Conservation (phyloP, 2,329 filamentous ascomycete genomes). For the Camillea tinctor region DNA sequence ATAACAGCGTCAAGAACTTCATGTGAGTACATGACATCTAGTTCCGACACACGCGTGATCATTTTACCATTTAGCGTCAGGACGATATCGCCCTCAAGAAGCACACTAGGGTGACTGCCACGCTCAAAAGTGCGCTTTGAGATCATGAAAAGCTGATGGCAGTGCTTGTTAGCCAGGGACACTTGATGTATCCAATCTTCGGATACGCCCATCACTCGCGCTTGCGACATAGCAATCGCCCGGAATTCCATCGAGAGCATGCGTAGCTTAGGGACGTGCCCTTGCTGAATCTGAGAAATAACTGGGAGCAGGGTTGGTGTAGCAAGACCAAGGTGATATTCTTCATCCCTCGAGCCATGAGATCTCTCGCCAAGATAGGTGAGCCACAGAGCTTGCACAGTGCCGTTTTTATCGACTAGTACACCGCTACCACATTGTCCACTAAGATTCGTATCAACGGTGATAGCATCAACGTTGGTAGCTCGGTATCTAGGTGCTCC, state of each 20-base stretch:
- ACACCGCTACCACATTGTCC: constrained; percentile 94
- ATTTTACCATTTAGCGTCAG: constrained; percentile 88
- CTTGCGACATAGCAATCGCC: constrained; percentile 94
- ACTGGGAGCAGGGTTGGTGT: constrained; percentile 87
- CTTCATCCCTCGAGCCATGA: constrained; percentile 81
- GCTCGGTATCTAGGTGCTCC: constrained; percentile 90
- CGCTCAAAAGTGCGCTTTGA: constrained; percentile 78
- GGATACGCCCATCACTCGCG: constrained; percentile 92
- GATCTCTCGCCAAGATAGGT: constrained; percentile 93
- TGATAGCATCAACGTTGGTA: constrained; percentile 95
- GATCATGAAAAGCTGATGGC: constrained; percentile 98
- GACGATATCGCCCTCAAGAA: constrained; percentile 89
- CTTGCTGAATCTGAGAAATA: constrained; percentile 80
- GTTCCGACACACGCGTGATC: constrained; percentile 87
- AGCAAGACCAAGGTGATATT: constrained; percentile 91
- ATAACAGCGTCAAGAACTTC: constrained; percentile 80
- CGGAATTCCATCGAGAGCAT: constrained; percentile 95
- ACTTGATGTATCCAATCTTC: constrained; percentile 96
- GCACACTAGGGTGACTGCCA: constrained; percentile 48
- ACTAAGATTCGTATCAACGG: constrained; percentile 88
- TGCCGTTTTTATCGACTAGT: constrained; percentile 82
- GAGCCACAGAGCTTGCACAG: constrained; percentile 92
- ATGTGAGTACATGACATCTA: constrained; percentile 95
- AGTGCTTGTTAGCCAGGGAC: constrained; percentile 80
- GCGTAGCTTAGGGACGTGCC: constrained; percentile 74